Conservation (phyloP, 2,329 filamentous ascomycete species). For the Xylariaceae sp. region DNA sequence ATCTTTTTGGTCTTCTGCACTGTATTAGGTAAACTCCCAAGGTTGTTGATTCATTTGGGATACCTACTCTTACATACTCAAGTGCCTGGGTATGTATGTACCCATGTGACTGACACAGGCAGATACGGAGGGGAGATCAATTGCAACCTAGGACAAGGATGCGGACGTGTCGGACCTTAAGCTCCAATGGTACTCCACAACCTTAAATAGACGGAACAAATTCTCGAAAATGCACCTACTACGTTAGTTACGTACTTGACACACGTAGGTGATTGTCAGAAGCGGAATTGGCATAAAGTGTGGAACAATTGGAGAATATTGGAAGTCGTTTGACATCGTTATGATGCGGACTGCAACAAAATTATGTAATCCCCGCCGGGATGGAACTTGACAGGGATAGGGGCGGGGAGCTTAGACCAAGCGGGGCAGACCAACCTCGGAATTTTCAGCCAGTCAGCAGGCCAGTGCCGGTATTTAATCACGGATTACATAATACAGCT, state of each 20-base stretch:
- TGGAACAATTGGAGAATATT: slow-evolving; percentile 5
- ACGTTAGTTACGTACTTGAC: no score
- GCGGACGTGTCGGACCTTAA: background rate
- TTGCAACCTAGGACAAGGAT: no score
- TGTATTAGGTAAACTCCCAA: background rate
- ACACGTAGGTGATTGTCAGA: background rate
- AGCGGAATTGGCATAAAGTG: slow-evolving; percentile 2
- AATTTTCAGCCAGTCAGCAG: background rate
- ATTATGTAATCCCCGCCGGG: background rate
- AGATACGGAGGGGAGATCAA: no score
- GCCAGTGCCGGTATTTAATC: background rate
- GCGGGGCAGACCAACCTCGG: slow-evolving; percentile 4
- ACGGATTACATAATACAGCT: no score
- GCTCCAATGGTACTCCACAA: background rate
- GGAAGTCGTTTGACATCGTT: slow-evolving; percentile 18
- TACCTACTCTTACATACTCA: no score
- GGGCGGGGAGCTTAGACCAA: slow-evolving; percentile 5
- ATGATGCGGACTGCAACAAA: slow-evolving; percentile 16
- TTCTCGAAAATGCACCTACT: background rate
- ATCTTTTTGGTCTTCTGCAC: slow-evolving; percentile 18
- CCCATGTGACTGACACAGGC: background rate
- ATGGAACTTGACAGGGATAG: background rate
- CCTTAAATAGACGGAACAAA: background rate
- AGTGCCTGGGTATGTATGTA: background rate
- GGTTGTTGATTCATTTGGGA: slow-evolving; percentile 12